Conservation (phyloP, 1,139 yeast genomes). For the Debaryomyces singareniensis region DNA sequence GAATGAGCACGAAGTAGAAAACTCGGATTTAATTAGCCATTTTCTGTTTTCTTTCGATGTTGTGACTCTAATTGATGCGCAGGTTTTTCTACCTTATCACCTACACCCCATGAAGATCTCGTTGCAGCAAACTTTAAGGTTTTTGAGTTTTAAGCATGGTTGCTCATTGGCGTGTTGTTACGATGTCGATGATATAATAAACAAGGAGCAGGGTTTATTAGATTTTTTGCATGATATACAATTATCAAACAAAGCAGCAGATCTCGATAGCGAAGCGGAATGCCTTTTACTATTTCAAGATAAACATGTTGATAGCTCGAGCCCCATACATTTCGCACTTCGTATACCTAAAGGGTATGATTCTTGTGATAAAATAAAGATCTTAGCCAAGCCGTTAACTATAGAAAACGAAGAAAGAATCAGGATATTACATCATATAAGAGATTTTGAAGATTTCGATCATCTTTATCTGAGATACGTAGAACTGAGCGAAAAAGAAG, state of each 20-base stretch:
- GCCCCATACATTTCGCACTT: constrained; percentile 10
- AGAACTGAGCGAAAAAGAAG: too few relatives aligned
- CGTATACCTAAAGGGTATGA: constrained; percentile 49
- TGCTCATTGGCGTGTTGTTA: constrained; percentile 22
- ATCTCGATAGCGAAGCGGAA: constrained; percentile 5
- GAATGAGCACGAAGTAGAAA: too few relatives aligned
- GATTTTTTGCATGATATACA: neutral
- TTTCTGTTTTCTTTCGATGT: constrained; percentile 14
- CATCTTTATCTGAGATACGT: too few relatives aligned
- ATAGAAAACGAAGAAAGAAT: neutral
- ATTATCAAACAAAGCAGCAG: constrained; percentile 2
- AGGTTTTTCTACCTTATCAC: constrained; percentile 11
- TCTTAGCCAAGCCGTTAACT: constrained; percentile 29
- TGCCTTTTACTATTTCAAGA: too few relatives aligned
- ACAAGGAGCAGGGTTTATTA: neutral
- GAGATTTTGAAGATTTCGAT: too few relatives aligned
- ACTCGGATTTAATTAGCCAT: too few relatives aligned
- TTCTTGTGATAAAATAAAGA: constrained; percentile 41
- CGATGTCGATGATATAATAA: neutral
- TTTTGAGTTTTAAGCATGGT: constrained; percentile 40
- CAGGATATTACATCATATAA: too few relatives aligned
- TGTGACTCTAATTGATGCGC: constrained; percentile 13
- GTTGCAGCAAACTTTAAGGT: constrained; percentile 50
- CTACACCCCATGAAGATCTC: constrained; percentile 16
- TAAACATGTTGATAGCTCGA: constrained; percentile 3